Conservation (phyloP, 495 filamentous ascomycete genomes). For the Xeromyces bisporus region DNA sequence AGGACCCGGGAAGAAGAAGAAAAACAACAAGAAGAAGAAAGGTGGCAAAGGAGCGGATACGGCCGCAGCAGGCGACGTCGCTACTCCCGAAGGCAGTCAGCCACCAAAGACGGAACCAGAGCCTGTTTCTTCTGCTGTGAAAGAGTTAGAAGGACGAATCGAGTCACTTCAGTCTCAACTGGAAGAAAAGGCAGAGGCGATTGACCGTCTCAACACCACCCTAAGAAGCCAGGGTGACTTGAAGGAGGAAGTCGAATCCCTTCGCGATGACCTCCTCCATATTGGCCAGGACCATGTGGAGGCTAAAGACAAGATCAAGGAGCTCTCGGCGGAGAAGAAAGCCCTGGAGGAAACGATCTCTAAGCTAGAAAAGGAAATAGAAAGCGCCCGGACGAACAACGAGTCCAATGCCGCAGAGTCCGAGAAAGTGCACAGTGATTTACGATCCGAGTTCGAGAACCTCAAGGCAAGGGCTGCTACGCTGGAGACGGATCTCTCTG, state of each 20-base stretch:
- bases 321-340: slow-evolving; percentile 40
- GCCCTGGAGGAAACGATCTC: slow-evolving; percentile 44
- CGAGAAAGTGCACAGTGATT: slow-evolving; percentile 36
- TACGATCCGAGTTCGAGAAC: slow-evolving; percentile 56
- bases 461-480: slow-evolving; percentile 51
- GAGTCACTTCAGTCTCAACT: slow-evolving; percentile 42
- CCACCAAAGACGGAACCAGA: slow-evolving; percentile 10
- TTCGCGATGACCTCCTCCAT: slow-evolving; percentile 59
- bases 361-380: slow-evolving; percentile 46
- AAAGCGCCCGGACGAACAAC: slow-evolving; percentile 39
- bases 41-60: slow-evolving; percentile 37
- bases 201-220: slow-evolving; percentile 47
- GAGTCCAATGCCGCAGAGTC: slow-evolving; percentile 29
- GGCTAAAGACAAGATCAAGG: slow-evolving; percentile 63
- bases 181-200: slow-evolving; percentile 51
- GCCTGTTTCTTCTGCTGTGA: slow-evolving; percentile 11
- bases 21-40: slow-evolving; percentile 87
- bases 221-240: slow-evolving; percentile 63
- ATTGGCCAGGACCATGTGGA: slow-evolving; percentile 70
- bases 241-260: slow-evolving; percentile 68
- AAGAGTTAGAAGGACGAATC: slow-evolving; percentile 35
- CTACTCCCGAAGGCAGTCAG: slow-evolving; percentile 7
- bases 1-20: slow-evolving; percentile 42
- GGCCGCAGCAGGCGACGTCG: slow-evolving; percentile 12
- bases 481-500: slow-evolving; percentile 69